Percentiles rank a stretch among this genome's conserved stretches.
phyloP scores from a whole-genome alignment of 1,284 basidiomycete genomes.

The Acaromyces ingoldii region DNA sequence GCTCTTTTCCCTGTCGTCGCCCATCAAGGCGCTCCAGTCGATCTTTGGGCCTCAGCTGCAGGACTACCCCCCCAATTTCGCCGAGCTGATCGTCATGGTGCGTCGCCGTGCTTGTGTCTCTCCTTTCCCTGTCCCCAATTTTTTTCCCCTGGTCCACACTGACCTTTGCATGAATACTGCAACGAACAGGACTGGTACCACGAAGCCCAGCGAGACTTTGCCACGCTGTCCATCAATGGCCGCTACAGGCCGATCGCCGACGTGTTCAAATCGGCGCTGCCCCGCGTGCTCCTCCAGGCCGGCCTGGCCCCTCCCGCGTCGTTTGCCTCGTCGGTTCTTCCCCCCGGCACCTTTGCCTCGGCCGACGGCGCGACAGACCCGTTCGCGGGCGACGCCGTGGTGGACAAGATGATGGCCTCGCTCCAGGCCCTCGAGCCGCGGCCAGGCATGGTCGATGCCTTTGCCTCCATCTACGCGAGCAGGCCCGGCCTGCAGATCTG shows the following conservation, averaged over 20 bases:
- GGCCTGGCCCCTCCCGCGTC: constrained; percentile 18
- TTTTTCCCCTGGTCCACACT: too few relatives aligned
- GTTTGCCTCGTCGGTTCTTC: background rate
- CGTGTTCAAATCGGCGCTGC: constrained; percentile 32
- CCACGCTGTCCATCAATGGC: constrained; percentile 27
- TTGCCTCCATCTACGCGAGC: constrained; percentile 24
- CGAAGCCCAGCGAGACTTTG: constrained; percentile 35
- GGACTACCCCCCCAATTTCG: constrained; percentile 20
- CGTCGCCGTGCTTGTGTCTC: background rate
- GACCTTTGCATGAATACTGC: too few relatives aligned
- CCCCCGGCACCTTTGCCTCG: too few relatives aligned
- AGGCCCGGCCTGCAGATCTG: constrained; percentile 14
- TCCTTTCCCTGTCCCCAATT: background rate
- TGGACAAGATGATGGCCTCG: constrained; percentile 29
- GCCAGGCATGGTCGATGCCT: constrained; percentile 37
- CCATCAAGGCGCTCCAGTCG: constrained; percentile 22
- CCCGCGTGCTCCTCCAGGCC: constrained; percentile 33
- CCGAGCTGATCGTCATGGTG: constrained; percentile 35
- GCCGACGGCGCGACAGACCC: constrained; percentile 12
- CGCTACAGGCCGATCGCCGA: constrained; percentile 30
- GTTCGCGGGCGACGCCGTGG: constrained; percentile 16
- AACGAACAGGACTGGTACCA: constrained; percentile 37
- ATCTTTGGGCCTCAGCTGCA: constrained; percentile 26
- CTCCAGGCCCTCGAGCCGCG: constrained; percentile 26
- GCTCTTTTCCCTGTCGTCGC: constrained; percentile 27